phyloP scores from a whole-genome alignment of 768 basidiomycete genomes.

The Rhizopogon vesiculosus region DNA sequence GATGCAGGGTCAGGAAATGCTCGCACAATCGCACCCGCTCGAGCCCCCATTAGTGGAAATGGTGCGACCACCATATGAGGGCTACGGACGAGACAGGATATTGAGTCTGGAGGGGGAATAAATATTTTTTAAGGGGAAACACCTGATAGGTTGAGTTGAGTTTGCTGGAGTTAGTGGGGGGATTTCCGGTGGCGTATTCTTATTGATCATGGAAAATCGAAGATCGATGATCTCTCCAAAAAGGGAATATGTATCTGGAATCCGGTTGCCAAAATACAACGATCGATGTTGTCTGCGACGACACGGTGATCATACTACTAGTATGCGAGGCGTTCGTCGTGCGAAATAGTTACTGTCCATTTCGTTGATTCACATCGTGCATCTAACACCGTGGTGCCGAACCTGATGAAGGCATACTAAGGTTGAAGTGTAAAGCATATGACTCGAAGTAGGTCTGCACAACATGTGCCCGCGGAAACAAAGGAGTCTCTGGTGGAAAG shows the following conservation, averaged over 20 bases:
- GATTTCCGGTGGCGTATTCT: no score
- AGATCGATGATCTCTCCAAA: no score
- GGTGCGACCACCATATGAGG: conserved; percentile 64
- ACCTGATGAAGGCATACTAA: conserved; percentile 37
- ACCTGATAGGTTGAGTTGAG: conserved; percentile 31
- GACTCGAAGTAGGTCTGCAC: no score
- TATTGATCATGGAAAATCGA: no score
- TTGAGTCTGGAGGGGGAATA: conserved; percentile 46
- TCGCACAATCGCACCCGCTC: conserved; percentile 58
- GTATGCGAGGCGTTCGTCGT: conserved; percentile 23
- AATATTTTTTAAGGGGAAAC: conserved; percentile 38
- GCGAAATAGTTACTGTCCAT: conserved; percentile 47
- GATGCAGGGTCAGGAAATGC: conserved; percentile 48
- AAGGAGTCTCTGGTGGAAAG: no score
- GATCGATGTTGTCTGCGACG: conserved; percentile 53
- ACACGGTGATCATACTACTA: conserved; percentile 62
- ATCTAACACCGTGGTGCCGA: conserved; percentile 50
- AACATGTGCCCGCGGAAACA: no score
- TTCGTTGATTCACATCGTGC: conserved; percentile 34
- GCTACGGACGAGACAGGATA: conserved; percentile 50
- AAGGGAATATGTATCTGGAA: conserved; percentile 35
- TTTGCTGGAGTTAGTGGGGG: no score
- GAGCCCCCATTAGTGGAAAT: conserved; percentile 73
- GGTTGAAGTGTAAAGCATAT: no score
- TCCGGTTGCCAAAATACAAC: conserved; percentile 73